Base-by-base conservation (phyloP, 192 early-diverging fungal species). In the Umbelopsis ramanniana region DNA sequence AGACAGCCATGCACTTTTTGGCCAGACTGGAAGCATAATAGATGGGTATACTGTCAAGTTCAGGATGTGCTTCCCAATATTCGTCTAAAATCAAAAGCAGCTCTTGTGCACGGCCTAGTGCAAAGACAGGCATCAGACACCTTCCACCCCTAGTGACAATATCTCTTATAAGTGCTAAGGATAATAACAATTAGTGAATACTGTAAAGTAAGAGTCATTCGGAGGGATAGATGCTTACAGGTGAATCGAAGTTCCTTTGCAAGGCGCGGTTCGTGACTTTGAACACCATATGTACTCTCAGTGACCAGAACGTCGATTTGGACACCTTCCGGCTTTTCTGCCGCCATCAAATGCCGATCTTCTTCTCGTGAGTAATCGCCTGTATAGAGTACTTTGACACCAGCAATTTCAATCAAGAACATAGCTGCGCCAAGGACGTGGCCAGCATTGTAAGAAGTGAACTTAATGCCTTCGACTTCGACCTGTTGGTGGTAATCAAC, bases 321-420 rank as follows among this genome's bases (percentile, higher is more conserved):
- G 0, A 93, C 90, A 46, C 84, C 88, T 23, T 88, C 87, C 0
- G 98, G 98, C 26, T 90, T 87, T 74, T 99, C 98, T 6, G 97
- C 98, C 3, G 96, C 93, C 88, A 97, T 95, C 68, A 99, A 88
- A 79, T 99, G 98, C 10, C 98, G 89, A 84, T 99, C 98, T 80
- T 99, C 97, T 82, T 99, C 97, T 47, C 97, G 92, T 29, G 96
- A 97, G 75, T 99, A 99, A 79, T 99, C 97, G 53, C 97, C 97
- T 2, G 97, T 99, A 80, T 99, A 99, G 12, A 99, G 85, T 23
- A 94, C 88, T 74, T 92, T 89, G 29, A 98, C 90, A 60, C 96
- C 92, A 10, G 93, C 93, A 67, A 95, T 93, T 73, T 95, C 94
- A 46, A 95, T 90, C 75, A 94, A 84, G 74, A 96, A 99, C 98